Percentiles rank a stretch among this genome's conserved stretches.
Conservation (phyloP, 768 basidiomycete species). For the Auriscalpium vulgare region DNA sequence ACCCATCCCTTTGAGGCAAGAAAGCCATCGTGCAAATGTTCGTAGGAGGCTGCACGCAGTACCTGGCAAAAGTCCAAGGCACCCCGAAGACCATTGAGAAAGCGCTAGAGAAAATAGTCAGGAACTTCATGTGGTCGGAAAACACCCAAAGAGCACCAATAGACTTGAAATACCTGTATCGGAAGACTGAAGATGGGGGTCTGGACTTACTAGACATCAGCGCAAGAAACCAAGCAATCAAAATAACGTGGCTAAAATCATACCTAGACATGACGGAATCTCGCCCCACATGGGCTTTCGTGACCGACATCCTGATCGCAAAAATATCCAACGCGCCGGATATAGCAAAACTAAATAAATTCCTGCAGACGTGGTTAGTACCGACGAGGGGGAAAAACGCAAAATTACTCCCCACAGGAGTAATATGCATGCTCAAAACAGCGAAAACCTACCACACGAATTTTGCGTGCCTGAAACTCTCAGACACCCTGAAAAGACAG, state of each 20-base stretch:
- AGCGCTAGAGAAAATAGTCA: not conserved
- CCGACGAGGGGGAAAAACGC: not conserved
- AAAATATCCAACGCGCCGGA: not conserved
- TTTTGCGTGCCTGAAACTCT: not conserved
- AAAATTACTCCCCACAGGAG: not conserved
- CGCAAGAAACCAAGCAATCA: constrained; percentile 8
- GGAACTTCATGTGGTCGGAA: constrained; percentile 17
- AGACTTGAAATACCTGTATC: not conserved
- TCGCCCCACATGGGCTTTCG: constrained; percentile 10
- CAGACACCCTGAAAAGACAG: not conserved
- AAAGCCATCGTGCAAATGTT: constrained; percentile 17
- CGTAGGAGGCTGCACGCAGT: constrained; percentile 20
- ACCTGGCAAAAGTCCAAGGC: constrained; percentile 19
- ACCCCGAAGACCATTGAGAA: constrained; percentile 16
- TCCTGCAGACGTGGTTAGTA: constrained; percentile 9
- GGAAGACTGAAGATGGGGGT: not conserved
- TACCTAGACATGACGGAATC: constrained; percentile 1
- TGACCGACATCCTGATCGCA: not conserved
- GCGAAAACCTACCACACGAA: not conserved
- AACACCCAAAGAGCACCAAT: not conserved
- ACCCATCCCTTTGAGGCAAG: constrained; percentile 13
- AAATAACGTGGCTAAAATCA: constrained; percentile 5
- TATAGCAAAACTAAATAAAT: not conserved
- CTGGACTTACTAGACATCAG: constrained; percentile 8
- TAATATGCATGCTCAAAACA: not conserved